A percentile compares a stretch with the other conserved stretches of the same genome.
Conservation (phyloP, 2,329 filamentous ascomycete species). For the Pochonia chlamydosporia region DNA sequence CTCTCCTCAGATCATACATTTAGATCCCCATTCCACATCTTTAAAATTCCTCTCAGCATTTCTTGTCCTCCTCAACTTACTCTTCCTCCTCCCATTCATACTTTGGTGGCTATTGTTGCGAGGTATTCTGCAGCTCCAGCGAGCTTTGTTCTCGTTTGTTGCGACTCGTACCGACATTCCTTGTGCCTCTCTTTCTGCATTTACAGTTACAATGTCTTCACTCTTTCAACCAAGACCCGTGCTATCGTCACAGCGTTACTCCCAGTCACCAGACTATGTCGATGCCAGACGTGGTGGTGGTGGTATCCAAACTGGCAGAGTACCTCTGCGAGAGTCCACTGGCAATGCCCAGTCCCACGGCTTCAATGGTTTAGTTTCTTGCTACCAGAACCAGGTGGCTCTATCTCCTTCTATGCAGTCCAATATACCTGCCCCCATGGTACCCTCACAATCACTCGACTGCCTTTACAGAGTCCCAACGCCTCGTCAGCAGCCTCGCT, state of each 20-base stretch:
- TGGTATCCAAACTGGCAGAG: conserved; percentile 29
- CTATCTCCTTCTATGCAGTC: conserved; percentile 39
- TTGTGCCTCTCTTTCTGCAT: conserved; percentile 17
- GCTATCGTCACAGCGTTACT: conserved; percentile 46
- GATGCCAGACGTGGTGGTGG: conserved; percentile 41
- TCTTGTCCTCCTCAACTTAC: conserved; percentile 31
- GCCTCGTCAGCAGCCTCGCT: conserved; percentile 29
- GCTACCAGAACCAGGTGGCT: conserved; percentile 36
- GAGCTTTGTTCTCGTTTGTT: conserved; percentile 21
- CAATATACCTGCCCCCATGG: conserved; percentile 44
- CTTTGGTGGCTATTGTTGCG: conserved; percentile 19
- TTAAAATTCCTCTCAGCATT: conserved; percentile 39
- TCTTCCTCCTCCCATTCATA: conserved; percentile 21
- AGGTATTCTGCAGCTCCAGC: conserved; percentile 20
- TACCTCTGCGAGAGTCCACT: conserved; percentile 46
- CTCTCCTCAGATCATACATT: conserved; percentile 31
- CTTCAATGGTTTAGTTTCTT: conserved; percentile 36
- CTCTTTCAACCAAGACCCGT: conserved; percentile 39
- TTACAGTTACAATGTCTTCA: conserved; percentile 27
- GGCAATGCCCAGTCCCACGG: conserved; percentile 43
- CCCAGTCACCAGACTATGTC: conserved; percentile 39
- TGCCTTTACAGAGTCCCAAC: conserved; percentile 32
- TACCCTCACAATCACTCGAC: conserved; percentile 43
- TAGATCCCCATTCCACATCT: conserved; percentile 37
- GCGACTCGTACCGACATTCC: conserved; percentile 24